Evolutionary conservation across 805 yeast species (phyloP).

Genomic region (Barnettozyma siamensis): DNA sequence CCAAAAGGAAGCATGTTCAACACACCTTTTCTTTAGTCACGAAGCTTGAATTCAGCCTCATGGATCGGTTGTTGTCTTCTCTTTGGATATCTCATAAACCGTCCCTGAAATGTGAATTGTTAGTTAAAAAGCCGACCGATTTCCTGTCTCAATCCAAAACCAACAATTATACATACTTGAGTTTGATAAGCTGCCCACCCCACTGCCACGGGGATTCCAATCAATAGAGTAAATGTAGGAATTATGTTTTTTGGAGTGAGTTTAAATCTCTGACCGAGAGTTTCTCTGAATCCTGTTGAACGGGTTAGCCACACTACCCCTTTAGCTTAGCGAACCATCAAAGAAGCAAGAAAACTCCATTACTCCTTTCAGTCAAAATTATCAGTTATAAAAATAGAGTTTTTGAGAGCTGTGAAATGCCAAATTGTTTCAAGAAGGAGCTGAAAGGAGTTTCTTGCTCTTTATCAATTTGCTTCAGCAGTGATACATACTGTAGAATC

Average conservation of each 20-base stretch:
- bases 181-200: conserved; percentile 20
- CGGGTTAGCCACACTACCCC: not conserved
- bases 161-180: conserved; percentile 8
- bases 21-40: not conserved
- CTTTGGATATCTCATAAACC: conserved; percentile 18
- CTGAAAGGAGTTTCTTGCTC: no score
- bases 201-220: conserved; percentile 20
- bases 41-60: conserved; percentile 20
- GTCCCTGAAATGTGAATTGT: conserved; percentile 11
- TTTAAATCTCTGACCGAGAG: conserved; percentile 18
- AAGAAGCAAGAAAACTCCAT: no score
- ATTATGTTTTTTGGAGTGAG: conserved; percentile 20
- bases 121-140: not conserved
- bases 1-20: not conserved
- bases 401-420: no score
- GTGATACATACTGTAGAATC: conserved; percentile 19
- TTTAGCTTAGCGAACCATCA: no score
- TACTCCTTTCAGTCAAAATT: no score
- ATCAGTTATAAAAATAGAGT: no score
- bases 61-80: conserved; percentile 21
- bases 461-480: not conserved
- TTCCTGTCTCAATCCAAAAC: no score
- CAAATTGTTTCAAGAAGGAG: no score
- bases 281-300: conserved; percentile 21
- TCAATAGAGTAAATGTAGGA: conserved; percentile 16